Evolutionary conservation across 495 filamentous ascomycete species (phyloP), one percentile per base, ranked within the genome.

Genomic region (Immersiella caudata): DNA sequence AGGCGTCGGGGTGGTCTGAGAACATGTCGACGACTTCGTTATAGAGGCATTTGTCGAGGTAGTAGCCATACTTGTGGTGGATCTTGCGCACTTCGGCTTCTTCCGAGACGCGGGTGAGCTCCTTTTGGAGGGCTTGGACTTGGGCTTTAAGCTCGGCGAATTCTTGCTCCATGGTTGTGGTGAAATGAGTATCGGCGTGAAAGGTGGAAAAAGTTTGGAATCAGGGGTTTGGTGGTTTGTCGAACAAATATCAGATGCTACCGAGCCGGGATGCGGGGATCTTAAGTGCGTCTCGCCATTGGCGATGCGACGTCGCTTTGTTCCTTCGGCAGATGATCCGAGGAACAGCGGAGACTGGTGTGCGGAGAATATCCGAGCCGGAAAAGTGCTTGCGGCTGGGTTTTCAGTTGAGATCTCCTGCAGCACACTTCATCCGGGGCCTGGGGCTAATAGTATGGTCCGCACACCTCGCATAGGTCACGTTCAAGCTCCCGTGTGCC

Each of bases 11-110:
- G 65, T 84, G 77, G 71, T 86, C 76, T 18, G 83, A 78, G 70
- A 78, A 86, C 71, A 86, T 79, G 59, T 84, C 79, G 36, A 80
- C 78, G 7, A 83, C 81, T 74, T 86, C 80, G 65, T 85, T 80
- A 77, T 86, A 86, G 1, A 86, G 76, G 66, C 84, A 86, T 60
- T 86, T 86, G 75, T 86, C 84, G 51, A 86, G 79, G 68, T 86
- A 86, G 74, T 86, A 86, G 59, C 84, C 84, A 70, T 86, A 86
- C 69, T 85, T 85, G 79, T 78, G 79, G 68, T 85, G 84, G 6
- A 81, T 74, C 66, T 86, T 86, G 68, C 81, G 80, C 36, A 86
- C 79, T 69, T 86, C 84, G 35, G 76, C 75, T 67, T 84, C 80
- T 54, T 83, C 82, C 50, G 71, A 68, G 36, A 82, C 68, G 1